A percentile compares a stretch with the other conserved stretches of the same genome.
Evolutionary conservation across 176 grass and related monocot genomes (phyloP).

Genomic region (Avena eriantha): DNA sequence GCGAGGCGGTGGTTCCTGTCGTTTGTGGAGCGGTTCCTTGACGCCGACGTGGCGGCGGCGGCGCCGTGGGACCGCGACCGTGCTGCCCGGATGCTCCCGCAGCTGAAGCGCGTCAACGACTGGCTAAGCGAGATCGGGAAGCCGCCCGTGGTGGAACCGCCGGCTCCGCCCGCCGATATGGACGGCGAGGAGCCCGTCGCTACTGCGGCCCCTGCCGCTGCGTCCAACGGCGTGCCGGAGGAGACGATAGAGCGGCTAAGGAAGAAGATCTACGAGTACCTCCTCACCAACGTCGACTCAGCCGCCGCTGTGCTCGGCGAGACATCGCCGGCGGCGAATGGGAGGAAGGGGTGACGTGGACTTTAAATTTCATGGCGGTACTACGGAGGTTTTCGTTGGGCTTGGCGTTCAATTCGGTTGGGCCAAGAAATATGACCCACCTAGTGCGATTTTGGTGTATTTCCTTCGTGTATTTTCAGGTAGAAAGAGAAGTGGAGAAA

Average conservation of each 20-base stretch:
- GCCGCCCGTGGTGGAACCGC: conserved; percentile 38
- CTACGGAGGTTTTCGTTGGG: conserved; percentile 27
- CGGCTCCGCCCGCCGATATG: not conserved
- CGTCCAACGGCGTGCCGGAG: conserved; percentile 44
- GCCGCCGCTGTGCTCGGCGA: conserved; percentile 74
- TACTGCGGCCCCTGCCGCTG: not conserved
- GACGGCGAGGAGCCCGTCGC: conserved; percentile 30
- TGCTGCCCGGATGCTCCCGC: conserved; percentile 78
- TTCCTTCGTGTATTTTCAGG: not conserved
- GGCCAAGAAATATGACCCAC: not conserved
- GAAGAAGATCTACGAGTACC: conserved; percentile 93
- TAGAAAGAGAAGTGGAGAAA: no score
- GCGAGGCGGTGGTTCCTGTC: conserved; percentile 79
- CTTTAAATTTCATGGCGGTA: not conserved
- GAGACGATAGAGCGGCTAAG: conserved; percentile 78
- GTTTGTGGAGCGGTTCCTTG: conserved; percentile 93
- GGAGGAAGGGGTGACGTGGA: conserved; percentile 49
- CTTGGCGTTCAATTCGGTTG: not conserved
- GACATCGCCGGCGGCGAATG: conserved; percentile 32
- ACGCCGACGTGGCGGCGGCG: conserved; percentile 62
- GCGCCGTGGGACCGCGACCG: conserved; percentile 71
- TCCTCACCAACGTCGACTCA: conserved; percentile 87
- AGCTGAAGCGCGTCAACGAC: conserved; percentile 92
- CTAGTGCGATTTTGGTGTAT: not conserved
- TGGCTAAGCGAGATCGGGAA: conserved; percentile 81